Evolutionary conservation across 164 flowering plant species (phyloP).

Genomic region (Aristolochia contorta): DNA sequence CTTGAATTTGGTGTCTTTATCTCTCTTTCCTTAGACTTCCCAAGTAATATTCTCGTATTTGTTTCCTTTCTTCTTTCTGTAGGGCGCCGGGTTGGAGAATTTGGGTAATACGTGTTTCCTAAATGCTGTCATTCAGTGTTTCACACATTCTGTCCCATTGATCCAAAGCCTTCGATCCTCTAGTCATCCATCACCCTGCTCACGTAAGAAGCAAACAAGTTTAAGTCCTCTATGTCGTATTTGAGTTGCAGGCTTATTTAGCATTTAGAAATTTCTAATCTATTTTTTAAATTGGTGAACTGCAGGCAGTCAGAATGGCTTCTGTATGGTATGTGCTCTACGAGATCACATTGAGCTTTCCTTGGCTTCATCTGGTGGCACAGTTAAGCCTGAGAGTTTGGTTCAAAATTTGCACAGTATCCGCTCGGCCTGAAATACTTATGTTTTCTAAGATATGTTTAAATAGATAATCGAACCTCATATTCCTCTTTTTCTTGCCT

Average conservation of each 20-base stretch:
- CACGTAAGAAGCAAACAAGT: conserved; percentile 7
- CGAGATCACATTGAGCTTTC: conserved; percentile 45
- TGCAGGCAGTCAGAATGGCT: conserved; percentile 37
- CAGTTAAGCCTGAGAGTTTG: conserved; percentile 32
- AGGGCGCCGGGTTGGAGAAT: conserved; percentile 80
- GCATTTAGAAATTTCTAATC: no score
- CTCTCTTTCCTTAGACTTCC: not conserved
- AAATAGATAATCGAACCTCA: not conserved
- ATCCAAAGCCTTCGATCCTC: conserved; percentile 39
- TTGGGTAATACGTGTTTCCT: conserved; percentile 83
- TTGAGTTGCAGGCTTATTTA: no score
- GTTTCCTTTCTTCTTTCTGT: not conserved
- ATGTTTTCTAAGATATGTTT: not conserved
- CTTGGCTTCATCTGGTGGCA: conserved; percentile 26
- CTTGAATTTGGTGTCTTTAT: not conserved
- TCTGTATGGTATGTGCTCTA: conserved; percentile 56
- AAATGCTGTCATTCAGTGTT: conserved; percentile 70
- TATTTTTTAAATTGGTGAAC: conserved; percentile 1
- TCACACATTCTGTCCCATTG: conserved; percentile 69
- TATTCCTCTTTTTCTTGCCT: not conserved
- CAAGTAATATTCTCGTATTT: no score
- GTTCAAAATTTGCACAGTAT: conserved; percentile 62
- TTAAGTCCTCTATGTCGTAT: no score
- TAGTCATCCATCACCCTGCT: conserved; percentile 28
- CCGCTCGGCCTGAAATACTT: conserved; percentile 1